Base-by-base conservation (phyloP, 805 yeast genomes). In the Phaffomyces antillensis region DNA sequence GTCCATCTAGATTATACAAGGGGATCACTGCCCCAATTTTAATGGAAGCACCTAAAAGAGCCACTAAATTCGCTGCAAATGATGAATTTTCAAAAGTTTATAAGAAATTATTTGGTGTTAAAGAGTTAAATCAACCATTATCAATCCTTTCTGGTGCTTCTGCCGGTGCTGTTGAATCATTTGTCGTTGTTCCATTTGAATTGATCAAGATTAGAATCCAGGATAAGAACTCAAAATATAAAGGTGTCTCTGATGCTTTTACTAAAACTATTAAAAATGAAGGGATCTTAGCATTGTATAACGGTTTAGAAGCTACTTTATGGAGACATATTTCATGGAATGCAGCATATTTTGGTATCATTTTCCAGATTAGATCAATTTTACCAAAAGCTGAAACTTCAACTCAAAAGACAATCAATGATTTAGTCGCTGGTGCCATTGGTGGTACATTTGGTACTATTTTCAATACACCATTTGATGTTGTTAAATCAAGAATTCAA, bases 1-100 rank as follows among this genome's bases (percentile, higher is more conserved):
- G 99, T 42, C 74, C 80, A 36, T 67, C 83, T 11, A 75, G 93
- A 51, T 75, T 91, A 47, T 93, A 93, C 69, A 81, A 90, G 62
- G 99, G 99, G 53, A 93, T 93, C 58, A 71, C 86, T 28, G 96
- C 99, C 23, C 99, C 99, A 31, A 87, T 93, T 55, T 73, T 93
- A 59, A 93, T 93, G 99, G 99, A 93, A 67, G 99, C 98, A 13
- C 99, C 99, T 52, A 93, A 93, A 74, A 81, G 99, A 72, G 99
- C 99, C 36, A 90, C 96, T 53, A 93, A 93, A 67, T 93, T 93
- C 63, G 97, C 98, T 42, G 96, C 97, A 50, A 93, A 93, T 63
- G 99, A 93, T 63, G 95, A 88, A 65, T 93, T 96, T 84, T 91
- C 96, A 43, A 83, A 83, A 65, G 65, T 89, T 54, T 91, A 89